A percentile compares a stretch with the other conserved stretches of the same genome.
Evolutionary conservation across 257 asterid genomes (phyloP).

Genomic region (Jacaranda mimosifolia): DNA sequence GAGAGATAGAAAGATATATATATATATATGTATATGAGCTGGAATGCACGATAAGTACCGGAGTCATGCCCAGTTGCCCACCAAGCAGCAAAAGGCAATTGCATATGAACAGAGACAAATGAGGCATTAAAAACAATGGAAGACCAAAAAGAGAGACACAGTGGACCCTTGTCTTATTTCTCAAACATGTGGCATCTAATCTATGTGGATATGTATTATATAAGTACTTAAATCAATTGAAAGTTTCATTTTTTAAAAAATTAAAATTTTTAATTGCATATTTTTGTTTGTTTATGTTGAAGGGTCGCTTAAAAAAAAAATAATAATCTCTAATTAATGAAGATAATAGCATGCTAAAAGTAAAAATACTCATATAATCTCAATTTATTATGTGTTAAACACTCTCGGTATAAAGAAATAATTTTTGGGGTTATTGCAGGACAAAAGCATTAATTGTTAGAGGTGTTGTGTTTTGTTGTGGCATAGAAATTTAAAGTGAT

Average conservation of each 20-base stretch:
- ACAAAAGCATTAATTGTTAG: slow-evolving; percentile 21
- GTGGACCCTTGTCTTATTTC: slow-evolving; percentile 41
- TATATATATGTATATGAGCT: slow-evolving; percentile 35
- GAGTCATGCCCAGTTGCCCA: slow-evolving; percentile 34
- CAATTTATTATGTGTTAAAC: neutral
- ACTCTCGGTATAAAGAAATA: neutral
- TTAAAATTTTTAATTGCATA: neutral
- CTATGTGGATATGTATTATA: neutral
- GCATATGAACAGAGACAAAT: slow-evolving; percentile 31
- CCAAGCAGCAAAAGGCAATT: slow-evolving; percentile 26
- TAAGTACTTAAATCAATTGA: neutral
- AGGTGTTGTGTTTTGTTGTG: slow-evolving; percentile 31
- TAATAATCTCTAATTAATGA: neutral
- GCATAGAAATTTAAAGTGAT: slow-evolving; percentile 1
- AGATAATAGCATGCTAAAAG: neutral
- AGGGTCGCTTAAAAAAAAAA: neutral
- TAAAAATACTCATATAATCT: too few relatives aligned
- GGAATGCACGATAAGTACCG: slow-evolving; percentile 42
- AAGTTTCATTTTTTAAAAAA: neutral
- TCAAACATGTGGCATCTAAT: slow-evolving; percentile 34
- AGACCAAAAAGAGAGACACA: slow-evolving; percentile 5
- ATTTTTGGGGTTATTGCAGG: neutral
- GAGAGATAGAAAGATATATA: slow-evolving; percentile 12
- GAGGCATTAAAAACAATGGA: slow-evolving; percentile 20
- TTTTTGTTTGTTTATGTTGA: neutral